Percentiles rank a stretch among this genome's conserved stretches.
phyloP scores from a whole-genome alignment of 768 basidiomycete genomes.

The Polyporus arcularius region DNA sequence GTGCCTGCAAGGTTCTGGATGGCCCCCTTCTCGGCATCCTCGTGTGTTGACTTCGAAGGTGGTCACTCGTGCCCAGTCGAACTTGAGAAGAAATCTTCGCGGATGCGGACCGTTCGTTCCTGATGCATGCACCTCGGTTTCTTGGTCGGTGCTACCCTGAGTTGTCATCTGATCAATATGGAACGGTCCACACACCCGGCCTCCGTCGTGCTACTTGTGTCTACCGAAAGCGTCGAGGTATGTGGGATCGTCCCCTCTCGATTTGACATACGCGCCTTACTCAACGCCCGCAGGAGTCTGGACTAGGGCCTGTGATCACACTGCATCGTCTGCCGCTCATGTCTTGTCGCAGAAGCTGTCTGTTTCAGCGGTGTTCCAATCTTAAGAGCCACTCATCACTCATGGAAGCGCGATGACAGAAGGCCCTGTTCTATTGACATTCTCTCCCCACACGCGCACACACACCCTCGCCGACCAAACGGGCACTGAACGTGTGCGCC shows the following conservation, averaged over 20 bases:
- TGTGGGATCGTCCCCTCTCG: conserved; percentile 10
- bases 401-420: conserved; percentile 5
- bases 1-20: background rate
- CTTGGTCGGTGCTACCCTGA: background rate
- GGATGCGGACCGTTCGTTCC: conserved; percentile 7
- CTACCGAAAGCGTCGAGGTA: background rate
- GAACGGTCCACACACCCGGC: background rate
- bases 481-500: background rate
- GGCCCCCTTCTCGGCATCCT: conserved; percentile 2
- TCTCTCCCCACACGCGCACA: background rate
- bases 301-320: conserved; percentile 1
- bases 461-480: background rate
- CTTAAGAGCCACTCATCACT: background rate
- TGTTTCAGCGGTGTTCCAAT: conserved; percentile 6
- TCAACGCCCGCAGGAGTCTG: conserved; percentile 9
- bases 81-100: background rate
- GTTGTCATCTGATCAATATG: background rate
- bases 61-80: background rate
- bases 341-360: background rate
- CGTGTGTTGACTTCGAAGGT: background rate
- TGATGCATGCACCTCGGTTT: background rate
- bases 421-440: background rate
- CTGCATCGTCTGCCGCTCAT: background rate
- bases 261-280: conserved; percentile 15
- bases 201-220: background rate